Conservation (phyloP, 345 rosid species). For the Citrus glauca region DNA sequence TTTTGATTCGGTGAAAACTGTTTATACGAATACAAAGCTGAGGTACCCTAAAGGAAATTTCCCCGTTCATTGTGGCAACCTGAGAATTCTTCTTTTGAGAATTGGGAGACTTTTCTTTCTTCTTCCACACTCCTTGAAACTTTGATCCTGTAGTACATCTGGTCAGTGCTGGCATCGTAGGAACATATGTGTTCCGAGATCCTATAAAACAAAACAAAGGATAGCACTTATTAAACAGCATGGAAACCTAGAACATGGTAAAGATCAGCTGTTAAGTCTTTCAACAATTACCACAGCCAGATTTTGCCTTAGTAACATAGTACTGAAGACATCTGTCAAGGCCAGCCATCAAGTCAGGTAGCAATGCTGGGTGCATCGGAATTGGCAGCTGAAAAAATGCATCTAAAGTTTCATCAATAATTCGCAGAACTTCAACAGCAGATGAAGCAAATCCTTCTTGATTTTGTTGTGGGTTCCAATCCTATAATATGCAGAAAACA, state of each 20-base stretch:
- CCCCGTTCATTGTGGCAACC: conserved; percentile 61
- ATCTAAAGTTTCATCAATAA: conserved; percentile 80
- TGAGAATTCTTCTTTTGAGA: conserved; percentile 76
- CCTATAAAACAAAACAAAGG: conserved; percentile 43
- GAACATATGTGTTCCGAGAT: conserved; percentile 66
- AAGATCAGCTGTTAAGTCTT: conserved; percentile 15
- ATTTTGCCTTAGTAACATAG: conserved; percentile 78
- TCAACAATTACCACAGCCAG: conserved; percentile 74
- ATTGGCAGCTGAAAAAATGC: conserved; percentile 94
- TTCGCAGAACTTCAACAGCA: conserved; percentile 71
- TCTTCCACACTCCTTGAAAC: conserved; percentile 90
- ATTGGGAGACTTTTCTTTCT: conserved; percentile 76
- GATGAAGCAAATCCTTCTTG: conserved; percentile 81
- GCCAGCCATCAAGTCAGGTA: conserved; percentile 84
- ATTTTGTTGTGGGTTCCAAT: conserved; percentile 61
- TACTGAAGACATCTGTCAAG: conserved; percentile 86
- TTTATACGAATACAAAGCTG: conserved; percentile 81
- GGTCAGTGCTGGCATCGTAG: conserved; percentile 92
- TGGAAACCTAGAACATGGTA: conserved; percentile 5
- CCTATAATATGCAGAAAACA: conserved; percentile 33
- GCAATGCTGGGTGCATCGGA: conserved; percentile 85
- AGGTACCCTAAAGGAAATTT: conserved; percentile 55
- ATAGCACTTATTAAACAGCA: conserved; percentile 19
- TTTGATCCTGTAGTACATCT: conserved; percentile 77
- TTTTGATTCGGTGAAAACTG: conserved; percentile 69